Base-by-base conservation (phyloP, 2,329 filamentous ascomycete species). In the Paecilomyces sp. region DNA sequence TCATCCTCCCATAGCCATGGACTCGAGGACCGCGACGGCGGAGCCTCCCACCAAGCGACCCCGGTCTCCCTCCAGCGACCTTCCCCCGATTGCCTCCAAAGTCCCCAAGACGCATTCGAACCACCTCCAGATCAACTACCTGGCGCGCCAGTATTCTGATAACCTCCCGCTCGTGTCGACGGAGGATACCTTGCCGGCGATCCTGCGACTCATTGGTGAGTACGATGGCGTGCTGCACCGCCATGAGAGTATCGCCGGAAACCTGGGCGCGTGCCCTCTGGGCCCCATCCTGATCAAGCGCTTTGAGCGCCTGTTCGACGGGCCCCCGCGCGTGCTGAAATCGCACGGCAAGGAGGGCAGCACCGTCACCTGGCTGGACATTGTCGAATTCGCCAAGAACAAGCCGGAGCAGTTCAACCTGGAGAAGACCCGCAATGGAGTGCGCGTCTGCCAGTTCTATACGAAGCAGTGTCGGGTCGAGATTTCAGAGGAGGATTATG, bases 401-500 rank as follows among this genome's bases (percentile, higher is more conserved):
- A 92, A 91, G 63, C 89, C 91, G 0, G 83, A 85, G 64, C 89
- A 93, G 58, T 94, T 95, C 74, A 83, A 85, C 34, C 77, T 95
- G 57, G 86, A 85, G 58, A 85, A 89, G 60, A 83, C 84, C 62
- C 81, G 85, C 53, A 88, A 90, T 64, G 88, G 89, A 22, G 78
- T 84, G 57, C 84, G 88, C 54, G 86, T 88, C 57, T 95, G 91
- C 70, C 89, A 91, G 63, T 94, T 96, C 73, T 86, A 87, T 69
- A 87, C 91, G 64, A 92, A 92, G 70, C 89, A 92, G 62, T 83
- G 88, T 64, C 85, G 89, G 55, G 88, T 95, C 8, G 90, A 96
- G 76, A 93, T 96, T 62, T 87, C 86, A 18, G 91, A 95, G 72
- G 91, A 95, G 71, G 91, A 96, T 71, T 96, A 88, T 81, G 83